Conservation (phyloP, 2,329 filamentous ascomycete genomes). For the Ascochyta rabiei region DNA sequence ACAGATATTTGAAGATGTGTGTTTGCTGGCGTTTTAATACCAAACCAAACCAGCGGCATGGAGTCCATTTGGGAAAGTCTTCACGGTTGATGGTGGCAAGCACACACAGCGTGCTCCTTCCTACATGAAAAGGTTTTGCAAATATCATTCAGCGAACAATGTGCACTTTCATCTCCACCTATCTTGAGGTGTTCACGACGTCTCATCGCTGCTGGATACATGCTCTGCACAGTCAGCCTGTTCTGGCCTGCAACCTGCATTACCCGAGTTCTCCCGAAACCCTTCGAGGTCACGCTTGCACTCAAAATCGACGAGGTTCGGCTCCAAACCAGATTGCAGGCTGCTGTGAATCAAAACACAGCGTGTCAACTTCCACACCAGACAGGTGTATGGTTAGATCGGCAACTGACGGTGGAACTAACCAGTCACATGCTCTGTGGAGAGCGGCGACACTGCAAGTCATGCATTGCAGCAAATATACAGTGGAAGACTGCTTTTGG, state of each 20-base stretch:
- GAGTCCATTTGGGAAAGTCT: not conserved
- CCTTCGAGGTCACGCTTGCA: not conserved
- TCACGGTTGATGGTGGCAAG: not conserved
- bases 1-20: not conserved
- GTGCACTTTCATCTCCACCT: not conserved
- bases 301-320: not conserved
- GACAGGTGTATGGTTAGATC: too few species aligned
- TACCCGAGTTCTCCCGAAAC: too few species aligned
- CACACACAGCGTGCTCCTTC: not conserved
- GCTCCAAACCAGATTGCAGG: not conserved
- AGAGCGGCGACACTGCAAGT: not conserved
- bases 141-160: not conserved
- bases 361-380: not conserved
- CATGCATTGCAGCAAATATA: constrained; percentile 2
- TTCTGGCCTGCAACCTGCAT: not conserved
- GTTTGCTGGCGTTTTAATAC: not conserved
- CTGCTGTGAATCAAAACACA: not conserved
- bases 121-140: not conserved
- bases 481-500: not conserved
- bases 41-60: not conserved
- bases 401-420: too few species aligned
- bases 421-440: not conserved
- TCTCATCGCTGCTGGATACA: not conserved
- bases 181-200: not conserved
- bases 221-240: not conserved